Base-by-base conservation (phyloP, 192 early-diverging fungal genomes). In the Paraglomus occultum region DNA sequence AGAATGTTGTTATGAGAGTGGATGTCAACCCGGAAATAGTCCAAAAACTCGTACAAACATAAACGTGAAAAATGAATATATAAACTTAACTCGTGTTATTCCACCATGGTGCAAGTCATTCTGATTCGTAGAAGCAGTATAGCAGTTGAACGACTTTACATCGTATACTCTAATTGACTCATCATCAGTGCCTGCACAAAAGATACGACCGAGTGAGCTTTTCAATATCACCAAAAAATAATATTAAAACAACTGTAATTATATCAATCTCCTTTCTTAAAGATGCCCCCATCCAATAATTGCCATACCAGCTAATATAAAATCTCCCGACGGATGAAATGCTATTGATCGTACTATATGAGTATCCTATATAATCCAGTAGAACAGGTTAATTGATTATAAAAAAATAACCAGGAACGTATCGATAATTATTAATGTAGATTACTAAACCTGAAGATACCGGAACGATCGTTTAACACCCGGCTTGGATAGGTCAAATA, bases 261-360 rank as follows among this genome's bases (percentile, higher is more conserved):
- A 8, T 8, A 51, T 14, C 11, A n/a, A 22, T 15, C 54, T 1
- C 31, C 3, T 31, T 31, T 31, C 31, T 40, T 14, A 44, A 17
- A 51, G 5, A 3, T 52, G 23, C 11, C 75, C 11, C 75, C 31
- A 31, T 31, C 31, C 31, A 31, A 31, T 3, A 1, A 31, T 31
- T 31, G 31, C 31, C 1, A 70, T 76, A 42, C 87, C 87, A 8
- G 91, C 88, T 1, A 89, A 78, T 42, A 97, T 73, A 76, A 84
- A 96, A 73, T 96, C 94, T 50, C 95, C 96, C 6, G 89, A 90
- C 11, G 96, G 96, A 78, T 98, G 96, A 79, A 98, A 98, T 6
- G 84, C 83, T 8, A 97, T 89, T 6, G 91, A 91, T 39, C 86
- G 75, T 69, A 92, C 89, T 7, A 90, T 82, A 62, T 88, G 84